Evolutionary conservation across 129 eudicot species (phyloP), one percentile per base, ranked within the genome.

Genomic region (Centaurea solstitialis): DNA sequence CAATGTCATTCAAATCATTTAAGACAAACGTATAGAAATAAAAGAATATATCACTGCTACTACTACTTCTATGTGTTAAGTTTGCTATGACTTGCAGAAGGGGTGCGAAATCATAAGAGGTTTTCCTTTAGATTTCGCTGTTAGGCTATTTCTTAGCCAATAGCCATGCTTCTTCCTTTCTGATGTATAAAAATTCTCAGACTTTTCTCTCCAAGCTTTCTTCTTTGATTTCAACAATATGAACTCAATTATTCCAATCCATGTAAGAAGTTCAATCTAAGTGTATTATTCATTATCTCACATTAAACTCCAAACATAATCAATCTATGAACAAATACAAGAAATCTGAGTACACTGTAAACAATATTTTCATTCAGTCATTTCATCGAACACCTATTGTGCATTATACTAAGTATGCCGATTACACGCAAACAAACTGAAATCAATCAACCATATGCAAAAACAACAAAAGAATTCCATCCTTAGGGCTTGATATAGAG

Each of bases 331-430:
- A 40, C 9, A 39, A 64, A 37, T 38, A 38, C 17, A 20, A 18
- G 53, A 21, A 20, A 5, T 71, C 23, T 43, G 9, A 71, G 59
- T 64, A 21, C 50, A 20, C 10, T 26, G 59, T 64, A 21, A 15
- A 41, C 73, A 75, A 35, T 1, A 57, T 57, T 30, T 68, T 69
- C 76, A 81, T 53, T 37, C 47, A 24, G 45, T 70, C 85, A 81
- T 45, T 74, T 66, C 38, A 81, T 66, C 76, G 47, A 66, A 74
- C 76, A 67, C 8, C 70, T 81, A 23, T 2, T 67, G 13, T 75
- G 38, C 76, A 24, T 47, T 45, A 66, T 28, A 65, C 41, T 9
- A 28, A 20, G 53, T n/a, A 73, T 3, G 26, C 2, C 0, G 26
- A 74, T 81, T 81, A 66, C 26, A 6, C 39, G 33, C 11, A 28